Base-by-base conservation (phyloP, 345 rosid species). In the Populus deltoides region DNA sequence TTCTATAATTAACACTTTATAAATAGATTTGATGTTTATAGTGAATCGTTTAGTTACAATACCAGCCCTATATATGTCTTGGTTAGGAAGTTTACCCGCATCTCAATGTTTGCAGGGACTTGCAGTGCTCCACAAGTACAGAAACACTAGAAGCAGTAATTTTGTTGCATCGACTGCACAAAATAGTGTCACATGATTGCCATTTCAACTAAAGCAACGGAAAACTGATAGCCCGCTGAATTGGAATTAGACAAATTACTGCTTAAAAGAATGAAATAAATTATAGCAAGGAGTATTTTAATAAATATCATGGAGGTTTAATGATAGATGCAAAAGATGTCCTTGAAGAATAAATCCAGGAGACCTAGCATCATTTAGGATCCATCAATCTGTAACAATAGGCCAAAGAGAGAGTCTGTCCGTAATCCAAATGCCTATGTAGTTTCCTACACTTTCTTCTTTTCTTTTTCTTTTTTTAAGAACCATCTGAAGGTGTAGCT, bases 61-160 rank as follows among this genome's bases (percentile, higher is more conserved):
- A 41, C 31, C 38, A 69, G 71, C 65, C 41, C 47, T 69, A 65
- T 25, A 69, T 18, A 41, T 22, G 33, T 47, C 29, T 73, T 45
- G 71, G 66, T 78, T 35, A 61, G 47, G 12, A 10, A 41, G 1
- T 62, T 38, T 95, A 95, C 97, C 98, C 97, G 86, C 90, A 90
- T 92, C 99, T 91, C 80, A 95, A 73, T 33, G 93, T 91, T 77
- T 88, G 89, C 86, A 95, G 84, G 0, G 86, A 91, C 66, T 78
- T 89, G 82, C 99, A 93, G 76, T 87, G 86, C 67, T 79, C 89
- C 61, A 91, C 83, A 68, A 93, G 87, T 77, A 88, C 91, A 72
- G 89, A 90, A 45, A 95, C 89, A 61, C 98, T 96, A 68, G 70
- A 61, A 65, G 85, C 85, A 67, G 97, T 89, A 75, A 92, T 85